Percentiles rank a stretch among this genome's conserved stretches.
Evolutionary conservation across 805 yeast species (phyloP).

Genomic region (Yarrowia sp.): DNA sequence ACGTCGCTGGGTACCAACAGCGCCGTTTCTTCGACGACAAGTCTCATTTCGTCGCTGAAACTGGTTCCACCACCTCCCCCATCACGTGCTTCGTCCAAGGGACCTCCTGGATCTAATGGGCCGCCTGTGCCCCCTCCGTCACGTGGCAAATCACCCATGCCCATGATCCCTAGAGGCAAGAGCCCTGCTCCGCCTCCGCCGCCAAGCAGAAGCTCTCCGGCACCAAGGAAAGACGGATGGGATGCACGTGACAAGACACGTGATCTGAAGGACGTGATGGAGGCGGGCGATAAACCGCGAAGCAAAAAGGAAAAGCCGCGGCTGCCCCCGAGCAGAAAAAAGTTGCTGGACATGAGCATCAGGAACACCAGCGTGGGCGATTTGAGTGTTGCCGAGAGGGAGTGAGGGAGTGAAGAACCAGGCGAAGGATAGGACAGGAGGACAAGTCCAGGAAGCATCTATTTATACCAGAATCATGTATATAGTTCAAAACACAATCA

Average conservation of each 20-base stretch:
- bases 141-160: neutral
- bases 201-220: neutral
- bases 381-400: neutral
- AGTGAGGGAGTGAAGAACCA: neutral
- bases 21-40: neutral
- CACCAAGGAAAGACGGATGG: neutral
- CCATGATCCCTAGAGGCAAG: neutral
- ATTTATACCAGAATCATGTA: neutral
- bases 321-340: conserved; percentile 1
- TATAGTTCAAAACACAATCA: neutral
- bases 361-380: neutral
- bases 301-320: neutral
- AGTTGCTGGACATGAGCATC: conserved; percentile 3
- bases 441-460: too few relatives aligned
- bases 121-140: conserved; percentile 5
- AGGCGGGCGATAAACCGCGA: too few relatives aligned
- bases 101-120: conserved; percentile 4
- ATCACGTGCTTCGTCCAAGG: neutral
- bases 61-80: conserved; percentile 22
- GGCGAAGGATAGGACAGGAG: too few relatives aligned
- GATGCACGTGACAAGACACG: too few relatives aligned
- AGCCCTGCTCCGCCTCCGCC: conserved; percentile 12
- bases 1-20: neutral
- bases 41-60: neutral
- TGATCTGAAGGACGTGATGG: neutral